Conservation (phyloP, 495 filamentous ascomycete genomes). For the Immersiella caudata region DNA sequence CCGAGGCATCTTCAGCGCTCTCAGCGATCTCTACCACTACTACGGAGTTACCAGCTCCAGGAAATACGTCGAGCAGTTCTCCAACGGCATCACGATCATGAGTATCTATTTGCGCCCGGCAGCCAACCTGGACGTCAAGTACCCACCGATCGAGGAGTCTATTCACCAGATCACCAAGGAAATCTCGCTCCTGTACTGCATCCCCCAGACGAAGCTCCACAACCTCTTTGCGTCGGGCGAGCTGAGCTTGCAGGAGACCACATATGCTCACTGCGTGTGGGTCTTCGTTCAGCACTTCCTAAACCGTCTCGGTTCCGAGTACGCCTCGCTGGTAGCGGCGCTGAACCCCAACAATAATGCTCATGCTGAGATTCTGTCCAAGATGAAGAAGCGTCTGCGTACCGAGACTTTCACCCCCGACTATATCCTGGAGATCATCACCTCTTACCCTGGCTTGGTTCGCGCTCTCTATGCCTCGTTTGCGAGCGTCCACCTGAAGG, state of each 20-base stretch:
- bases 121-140: constrained; percentile 52
- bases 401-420: constrained; percentile 97
- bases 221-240: constrained; percentile 82
- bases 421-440: constrained; percentile 97
- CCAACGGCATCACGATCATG: constrained; percentile 95
- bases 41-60: constrained; percentile 94
- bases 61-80: constrained; percentile 99
- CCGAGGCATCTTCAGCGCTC: constrained; percentile 88
- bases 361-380: constrained; percentile 88
- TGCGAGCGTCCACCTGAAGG: constrained; percentile 85
- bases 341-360: constrained; percentile 72
- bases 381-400: constrained; percentile 92
- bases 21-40: constrained; percentile 97
- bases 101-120: constrained; percentile 86
- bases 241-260: constrained; percentile 92
- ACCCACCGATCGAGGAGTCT: constrained; percentile 75
- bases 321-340: constrained; percentile 79
- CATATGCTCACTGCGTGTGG: constrained; percentile 96
- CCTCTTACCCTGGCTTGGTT: constrained; percentile 84
- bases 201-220: constrained; percentile 95
- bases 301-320: constrained; percentile 91
- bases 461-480: constrained; percentile 89
- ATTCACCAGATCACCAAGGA: constrained; percentile 99
- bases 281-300: constrained; percentile 97
- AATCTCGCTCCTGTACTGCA: constrained; percentile 93